A percentile compares a stretch with the other conserved stretches of the same genome.
Evolutionary conservation across 768 basidiomycete species (phyloP).

Genomic region (Ephemerocybe angulata): DNA sequence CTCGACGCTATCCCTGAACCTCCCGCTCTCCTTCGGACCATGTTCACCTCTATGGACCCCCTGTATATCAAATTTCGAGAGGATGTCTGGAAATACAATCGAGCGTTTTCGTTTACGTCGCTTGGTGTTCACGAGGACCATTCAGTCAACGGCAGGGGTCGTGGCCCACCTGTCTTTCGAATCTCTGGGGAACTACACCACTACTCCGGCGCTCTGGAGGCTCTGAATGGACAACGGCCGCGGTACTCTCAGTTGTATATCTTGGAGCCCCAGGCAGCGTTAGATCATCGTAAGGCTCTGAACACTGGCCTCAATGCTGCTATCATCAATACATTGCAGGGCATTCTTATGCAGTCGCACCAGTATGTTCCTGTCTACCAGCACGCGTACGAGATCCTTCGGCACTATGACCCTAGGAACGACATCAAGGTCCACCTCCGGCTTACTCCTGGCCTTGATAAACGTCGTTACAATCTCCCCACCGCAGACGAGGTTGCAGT

Average conservation of each 20-base stretch:
- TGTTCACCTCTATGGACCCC: constrained; percentile 9
- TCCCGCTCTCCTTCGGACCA: not conserved
- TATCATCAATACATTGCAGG: constrained; percentile 10
- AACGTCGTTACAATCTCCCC: constrained; percentile 40
- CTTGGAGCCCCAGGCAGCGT: constrained; percentile 10
- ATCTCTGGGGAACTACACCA: constrained; percentile 15
- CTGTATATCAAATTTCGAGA: constrained; percentile 22
- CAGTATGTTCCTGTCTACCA: constrained; percentile 8
- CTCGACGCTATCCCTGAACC: not conserved
- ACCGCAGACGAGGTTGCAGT: constrained; percentile 34
- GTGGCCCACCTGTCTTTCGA: constrained; percentile 14
- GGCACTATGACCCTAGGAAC: not conserved
- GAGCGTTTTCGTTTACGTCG: constrained; percentile 39
- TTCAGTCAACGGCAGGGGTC: constrained; percentile 9
- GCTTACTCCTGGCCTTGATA: constrained; percentile 21
- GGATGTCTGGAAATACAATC: constrained; percentile 37
- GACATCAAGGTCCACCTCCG: constrained; percentile 11
- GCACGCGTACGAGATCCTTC: constrained; percentile 13
- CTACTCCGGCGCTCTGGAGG: constrained; percentile 5
- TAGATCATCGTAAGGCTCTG: not conserved
- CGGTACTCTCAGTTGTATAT: constrained; percentile 17
- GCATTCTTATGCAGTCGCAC: constrained; percentile 10
- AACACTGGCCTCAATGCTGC: constrained; percentile 3
- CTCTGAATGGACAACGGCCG: constrained; percentile 3
- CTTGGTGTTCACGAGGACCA: constrained; percentile 30